Base-by-base conservation (phyloP, 345 rosid genomes). In the Populus davidiana region DNA sequence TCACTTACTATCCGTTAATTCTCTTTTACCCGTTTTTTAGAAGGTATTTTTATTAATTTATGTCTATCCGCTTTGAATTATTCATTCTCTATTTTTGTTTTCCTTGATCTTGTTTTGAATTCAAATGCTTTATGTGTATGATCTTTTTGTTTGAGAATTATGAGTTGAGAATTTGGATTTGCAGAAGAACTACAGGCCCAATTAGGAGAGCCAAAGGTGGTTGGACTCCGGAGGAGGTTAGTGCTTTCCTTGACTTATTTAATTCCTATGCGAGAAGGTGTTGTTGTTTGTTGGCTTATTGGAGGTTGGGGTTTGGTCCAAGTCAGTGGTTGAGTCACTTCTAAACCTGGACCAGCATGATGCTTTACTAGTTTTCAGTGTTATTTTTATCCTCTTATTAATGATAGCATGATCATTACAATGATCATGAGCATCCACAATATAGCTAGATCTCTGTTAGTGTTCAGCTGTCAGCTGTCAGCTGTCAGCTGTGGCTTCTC, bases 141-240 rank as follows among this genome's bases (percentile, higher is more conserved):
- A 47, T 47, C 50, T 29, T 29, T n/a, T 23, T 16, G 17, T 64
- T 31, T 67, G 41, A 10, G 29, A 71, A 38, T 56, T 31, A 72
- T 80, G 74, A 61, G 54, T 56, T 81, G 76, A 49, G 75, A 56
- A 49, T 75, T 71, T 74, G 52, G 67, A 25, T 67, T 81, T 86
- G 81, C 80, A 96, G 99, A 92, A 92, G 99, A 86, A 94, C 91
- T 39, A 92, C 89, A 21, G 99, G 99, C 18, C 99, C 98, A 71
- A 91, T 96, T 59, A 89, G 99, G 86, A 90, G 97, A 69, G 97
- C 99, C 5, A 96, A 94, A 84, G 98, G 99, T 21, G 99, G 99
- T 62, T 96, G 98, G 99, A 95, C 98, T 77, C 95, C 89, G 0
- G 92, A 90, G 86, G 99, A 94, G 96, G 98, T 93, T 73, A 64